phyloP scores from a whole-genome alignment of 495 filamentous ascomycete genomes.

The Xylaria sp. region DNA sequence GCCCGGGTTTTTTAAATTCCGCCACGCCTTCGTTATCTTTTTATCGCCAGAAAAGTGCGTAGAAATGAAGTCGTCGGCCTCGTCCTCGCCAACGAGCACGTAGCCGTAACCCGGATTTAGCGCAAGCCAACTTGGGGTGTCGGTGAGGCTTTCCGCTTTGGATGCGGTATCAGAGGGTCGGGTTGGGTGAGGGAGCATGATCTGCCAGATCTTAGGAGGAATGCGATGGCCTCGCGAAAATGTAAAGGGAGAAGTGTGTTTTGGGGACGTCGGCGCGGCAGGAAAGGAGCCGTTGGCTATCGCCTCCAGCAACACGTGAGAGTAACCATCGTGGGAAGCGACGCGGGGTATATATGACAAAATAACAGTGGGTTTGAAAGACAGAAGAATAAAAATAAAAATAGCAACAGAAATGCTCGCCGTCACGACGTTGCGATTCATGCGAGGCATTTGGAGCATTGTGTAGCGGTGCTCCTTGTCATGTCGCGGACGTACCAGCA shows the following conservation, averaged over 20 bases:
- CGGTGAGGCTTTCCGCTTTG: background rate
- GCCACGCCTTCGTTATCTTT: constrained; percentile 39
- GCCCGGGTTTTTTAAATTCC: constrained; percentile 49
- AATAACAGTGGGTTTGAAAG: too few relatives aligned
- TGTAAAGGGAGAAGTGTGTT: background rate
- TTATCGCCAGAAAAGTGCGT: constrained; percentile 39
- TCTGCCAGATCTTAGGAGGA: constrained; percentile 33
- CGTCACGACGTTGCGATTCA: too few relatives aligned
- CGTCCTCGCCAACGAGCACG: constrained; percentile 33
- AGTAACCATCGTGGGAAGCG: too few relatives aligned
- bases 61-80: constrained; percentile 38
- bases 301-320: too few relatives aligned
- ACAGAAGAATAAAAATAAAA: too few relatives aligned
- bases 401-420: too few relatives aligned
- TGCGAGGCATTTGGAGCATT: too few relatives aligned
- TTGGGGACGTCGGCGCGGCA: too few relatives aligned
- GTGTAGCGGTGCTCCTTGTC: too few relatives aligned
- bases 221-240: constrained; percentile 5
- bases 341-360: too few relatives aligned
- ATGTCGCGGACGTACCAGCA: too few relatives aligned
- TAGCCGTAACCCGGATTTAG: constrained; percentile 30
- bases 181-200: constrained; percentile 24
- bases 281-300: too few relatives aligned
- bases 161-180: background rate
- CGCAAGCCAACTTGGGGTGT: constrained; percentile 24